Evolutionary conservation across 2,329 filamentous ascomycete genomes (phyloP).

Genomic region (Stagonosporopsis chrysanthemi): DNA sequence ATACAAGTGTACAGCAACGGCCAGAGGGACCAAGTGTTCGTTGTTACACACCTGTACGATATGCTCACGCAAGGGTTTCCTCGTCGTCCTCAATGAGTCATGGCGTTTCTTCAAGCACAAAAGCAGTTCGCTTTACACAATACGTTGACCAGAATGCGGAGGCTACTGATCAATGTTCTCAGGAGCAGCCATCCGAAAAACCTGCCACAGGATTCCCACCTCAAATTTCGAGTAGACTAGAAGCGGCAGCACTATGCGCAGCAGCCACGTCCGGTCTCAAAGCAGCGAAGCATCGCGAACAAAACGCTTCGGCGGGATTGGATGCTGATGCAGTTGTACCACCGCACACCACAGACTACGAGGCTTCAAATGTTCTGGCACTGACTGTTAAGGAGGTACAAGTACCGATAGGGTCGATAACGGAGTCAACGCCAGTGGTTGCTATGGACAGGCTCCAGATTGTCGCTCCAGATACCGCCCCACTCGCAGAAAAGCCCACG

Average conservation of each 20-base stretch:
- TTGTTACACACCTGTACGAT: neutral
- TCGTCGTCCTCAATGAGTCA: neutral
- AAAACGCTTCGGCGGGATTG: too few relatives aligned
- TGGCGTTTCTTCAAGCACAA: neutral
- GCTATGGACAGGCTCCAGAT: too few relatives aligned
- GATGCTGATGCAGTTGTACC: neutral
- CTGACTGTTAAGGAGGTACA: too few relatives aligned
- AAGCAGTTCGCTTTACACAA: neutral
- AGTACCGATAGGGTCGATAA: neutral
- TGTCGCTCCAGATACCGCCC: too few relatives aligned
- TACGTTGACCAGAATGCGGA: neutral
- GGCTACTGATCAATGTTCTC: neutral
- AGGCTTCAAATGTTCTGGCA: neutral
- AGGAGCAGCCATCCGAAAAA: neutral
- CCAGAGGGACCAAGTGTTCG: neutral
- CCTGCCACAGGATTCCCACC: neutral
- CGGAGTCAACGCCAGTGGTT: neutral
- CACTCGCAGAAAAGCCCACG: too few relatives aligned
- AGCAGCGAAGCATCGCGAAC: too few relatives aligned
- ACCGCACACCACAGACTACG: neutral
- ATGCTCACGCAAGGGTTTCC: neutral
- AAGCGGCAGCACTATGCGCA: neutral
- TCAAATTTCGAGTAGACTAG: neutral
- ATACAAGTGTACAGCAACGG: slow-evolving; percentile 1
- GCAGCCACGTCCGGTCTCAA: neutral